phyloP scores from a whole-genome alignment of 2,329 filamentous ascomycete genomes.

The Claviceps purpurea region DNA sequence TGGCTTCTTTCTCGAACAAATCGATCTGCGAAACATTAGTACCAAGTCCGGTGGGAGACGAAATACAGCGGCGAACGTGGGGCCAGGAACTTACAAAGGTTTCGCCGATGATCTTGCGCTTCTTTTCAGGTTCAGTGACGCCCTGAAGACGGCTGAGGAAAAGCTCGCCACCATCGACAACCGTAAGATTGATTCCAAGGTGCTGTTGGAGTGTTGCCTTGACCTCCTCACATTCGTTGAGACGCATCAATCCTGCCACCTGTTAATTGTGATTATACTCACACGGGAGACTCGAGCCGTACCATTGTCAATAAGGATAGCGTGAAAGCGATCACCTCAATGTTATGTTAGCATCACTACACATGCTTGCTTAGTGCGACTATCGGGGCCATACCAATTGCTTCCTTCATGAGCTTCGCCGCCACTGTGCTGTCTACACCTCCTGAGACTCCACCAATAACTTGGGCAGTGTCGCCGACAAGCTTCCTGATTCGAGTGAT shows the following conservation, averaged over 20 bases:
- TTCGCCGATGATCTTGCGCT: slow-evolving; percentile 75
- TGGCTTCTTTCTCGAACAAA: slow-evolving; percentile 67
- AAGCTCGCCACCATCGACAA: slow-evolving; percentile 63
- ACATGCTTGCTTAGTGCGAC: background rate
- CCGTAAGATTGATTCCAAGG: slow-evolving; percentile 79
- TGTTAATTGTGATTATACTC: slow-evolving; percentile 19
- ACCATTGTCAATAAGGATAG: slow-evolving; percentile 71
- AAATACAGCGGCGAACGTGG: background rate
- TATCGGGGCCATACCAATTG: slow-evolving; percentile 40
- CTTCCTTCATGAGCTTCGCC: slow-evolving; percentile 72
- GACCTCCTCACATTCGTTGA: slow-evolving; percentile 73
- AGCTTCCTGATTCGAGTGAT: slow-evolving; percentile 67
- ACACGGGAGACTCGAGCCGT: background rate
- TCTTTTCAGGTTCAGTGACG: slow-evolving; percentile 64
- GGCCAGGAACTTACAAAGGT: background rate
- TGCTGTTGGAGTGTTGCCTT: slow-evolving; percentile 66
- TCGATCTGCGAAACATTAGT: slow-evolving; percentile 51
- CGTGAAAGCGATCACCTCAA: slow-evolving; percentile 26
- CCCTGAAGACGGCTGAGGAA: slow-evolving; percentile 71
- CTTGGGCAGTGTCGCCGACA: slow-evolving; percentile 71
- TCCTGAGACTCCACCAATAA: slow-evolving; percentile 51
- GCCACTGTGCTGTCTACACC: slow-evolving; percentile 87
- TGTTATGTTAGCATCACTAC: background rate
- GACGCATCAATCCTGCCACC: slow-evolving; percentile 47
- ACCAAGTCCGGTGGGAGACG: background rate